Evolutionary conservation across 2,329 filamentous ascomycete genomes (phyloP), one percentile per base, ranked within the genome.

Genomic region (Aspergillus sp.): DNA sequence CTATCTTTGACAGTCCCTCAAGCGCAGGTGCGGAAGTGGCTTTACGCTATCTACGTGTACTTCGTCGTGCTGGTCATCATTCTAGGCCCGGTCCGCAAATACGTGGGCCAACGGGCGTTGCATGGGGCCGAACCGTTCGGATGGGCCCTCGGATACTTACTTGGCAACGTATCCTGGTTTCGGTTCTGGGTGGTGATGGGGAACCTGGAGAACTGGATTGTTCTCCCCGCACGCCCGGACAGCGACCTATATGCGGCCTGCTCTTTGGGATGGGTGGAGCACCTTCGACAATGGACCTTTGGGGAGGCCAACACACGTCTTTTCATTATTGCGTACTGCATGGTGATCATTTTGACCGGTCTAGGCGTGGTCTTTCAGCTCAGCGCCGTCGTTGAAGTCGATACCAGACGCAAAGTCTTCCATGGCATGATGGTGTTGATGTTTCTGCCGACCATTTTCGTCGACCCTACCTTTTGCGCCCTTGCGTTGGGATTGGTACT

Each of bases 381-480:
- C 42, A 90, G 89, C 46, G 81, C 87, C 3, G 81, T 91, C 53
- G 93, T 90, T 65, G 93, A 97, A 76, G 94, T 99, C 51, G 95
- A 99, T 77, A 99, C 95, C 1, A 86, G 95, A 53, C 87, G 95
- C 54, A 99, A 99, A 76, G 91, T 98, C 24, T 99, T 99, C 74
- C 95, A 99, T 75, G 96, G 96, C 67, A 96, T 94, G 84, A 98
- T 98, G 90, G 94, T 98, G 7, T 87, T 87, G 57, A 97, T 99
- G 91, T 88, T 99, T 57, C 82, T 98, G 2, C 93, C 95, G 0
- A 87, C 91, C 1, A 90, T 89, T 2, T 97, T 87, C 72, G 79
- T 98, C 63, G 95, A 99, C 73, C 94, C 95, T 0, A 83, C 88
- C 46, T 98, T 91, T 74, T 87, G 88, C 53, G 86, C 90, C 1